These are phyloP conservation scores for Phytophthora kernoviae DNA, from an alignment of 352 stramenopile species.

Conservation along the genomic window DNA sequence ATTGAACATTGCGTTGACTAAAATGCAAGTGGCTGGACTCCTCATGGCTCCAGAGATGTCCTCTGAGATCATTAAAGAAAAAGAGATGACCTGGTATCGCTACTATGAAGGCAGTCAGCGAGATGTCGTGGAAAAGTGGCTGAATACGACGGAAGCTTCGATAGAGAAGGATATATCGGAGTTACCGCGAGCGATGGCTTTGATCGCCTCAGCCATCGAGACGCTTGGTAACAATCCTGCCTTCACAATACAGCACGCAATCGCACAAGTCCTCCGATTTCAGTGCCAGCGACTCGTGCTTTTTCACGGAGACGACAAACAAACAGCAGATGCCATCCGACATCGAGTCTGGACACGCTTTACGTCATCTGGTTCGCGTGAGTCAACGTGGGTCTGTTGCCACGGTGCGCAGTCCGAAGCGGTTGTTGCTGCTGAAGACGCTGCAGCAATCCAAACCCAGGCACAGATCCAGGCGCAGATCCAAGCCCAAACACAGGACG, in stretches of 20 bases:
- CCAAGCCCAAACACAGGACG: slow-evolving; percentile 9
- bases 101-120: slow-evolving; percentile 51
- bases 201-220: slow-evolving; percentile 31
- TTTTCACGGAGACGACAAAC: slow-evolving; percentile 39
- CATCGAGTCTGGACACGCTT: slow-evolving; percentile 58
- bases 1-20: slow-evolving; percentile 39
- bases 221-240: slow-evolving; percentile 10
- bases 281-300: slow-evolving; percentile 51
- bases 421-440: slow-evolving; percentile 14
- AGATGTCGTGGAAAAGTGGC: slow-evolving; percentile 75
- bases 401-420: slow-evolving; percentile 23
- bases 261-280: slow-evolving; percentile 34
- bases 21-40: slow-evolving; percentile 40
- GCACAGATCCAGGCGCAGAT: slow-evolving; percentile 8
- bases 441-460: slow-evolving; percentile 13
- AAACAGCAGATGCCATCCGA: slow-evolving; percentile 21
- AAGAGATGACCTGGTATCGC: slow-evolving; percentile 75
- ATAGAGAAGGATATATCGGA: slow-evolving; percentile 18
- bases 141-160: slow-evolving; percentile 46
- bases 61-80: slow-evolving; percentile 30
- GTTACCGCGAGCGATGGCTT: slow-evolving; percentile 35
- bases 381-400: slow-evolving; percentile 62
- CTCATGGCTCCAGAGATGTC: slow-evolving; percentile 44
- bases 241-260: slow-evolving; percentile 22
- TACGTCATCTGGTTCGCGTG: slow-evolving; percentile 28